Base-by-base conservation (phyloP, 176 grass and related monocot species). In the Carex scoparia region DNA sequence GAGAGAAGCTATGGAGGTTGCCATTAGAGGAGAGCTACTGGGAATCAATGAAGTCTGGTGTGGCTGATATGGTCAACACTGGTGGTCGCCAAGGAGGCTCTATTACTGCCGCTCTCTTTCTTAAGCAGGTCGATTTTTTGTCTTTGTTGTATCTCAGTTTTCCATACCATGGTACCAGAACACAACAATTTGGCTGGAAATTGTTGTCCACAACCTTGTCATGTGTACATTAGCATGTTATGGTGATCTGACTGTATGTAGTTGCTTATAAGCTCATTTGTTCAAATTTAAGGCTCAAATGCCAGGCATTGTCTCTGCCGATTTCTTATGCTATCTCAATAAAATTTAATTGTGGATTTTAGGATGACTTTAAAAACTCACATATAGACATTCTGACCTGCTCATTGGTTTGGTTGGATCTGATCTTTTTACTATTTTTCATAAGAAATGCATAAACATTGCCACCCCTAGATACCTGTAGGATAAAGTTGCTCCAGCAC, bases 61-160 rank as follows among this genome's bases (percentile, higher is more conserved):
- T 98, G 53, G 96, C 96, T 64, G 96, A 98, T 68, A 98, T 98
- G 96, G 89, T 94, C 18, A 98, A 98, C 85, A 94, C 93, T 3
- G 96, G 96, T 1, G 88, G 93, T 15, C 91, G 93, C 57, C 96
- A 94, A 63, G 96, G 96, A 8, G 96, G 93, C 8, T 86, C 96
- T 62, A 98, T 98, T 54, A 95, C 88, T 0, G 96, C 91, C 8
- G 96, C 96, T 13, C 88, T 98, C 10, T 95, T 98, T 90, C 88
- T 98, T 73, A 98, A 95, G 65, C 96, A 98, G 96, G 96, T 98
- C 86, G 11, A 38, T 8, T 70, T 61, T n/a, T 57, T 61, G 0
- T 8, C 60, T 60, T 38, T 61, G 31, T 63, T 81, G 0, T 28
- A 44, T 81, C 79, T 81, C 4, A 12, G 12, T 77, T 55, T 11